phyloP scores from a whole-genome alignment of 345 rosid species.

The Salix purpurea region DNA sequence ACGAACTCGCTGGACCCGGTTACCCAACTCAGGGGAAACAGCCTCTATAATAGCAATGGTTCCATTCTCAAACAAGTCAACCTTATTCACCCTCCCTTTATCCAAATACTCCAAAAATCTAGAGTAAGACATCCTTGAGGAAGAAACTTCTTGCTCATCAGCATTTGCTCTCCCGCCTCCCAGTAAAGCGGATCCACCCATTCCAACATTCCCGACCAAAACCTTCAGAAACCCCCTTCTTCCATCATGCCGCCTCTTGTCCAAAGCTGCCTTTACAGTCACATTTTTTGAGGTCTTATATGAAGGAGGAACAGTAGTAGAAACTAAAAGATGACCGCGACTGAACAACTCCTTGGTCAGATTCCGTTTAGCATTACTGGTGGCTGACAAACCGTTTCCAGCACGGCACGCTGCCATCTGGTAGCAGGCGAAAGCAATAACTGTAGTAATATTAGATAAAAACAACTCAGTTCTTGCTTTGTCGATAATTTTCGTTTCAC shows the following conservation, averaged over 20 bases:
- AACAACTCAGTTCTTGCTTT: too few species aligned
- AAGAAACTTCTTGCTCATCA: conserved; percentile 88
- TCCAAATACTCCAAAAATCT: conserved; percentile 94
- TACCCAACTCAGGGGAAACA: conserved; percentile 91
- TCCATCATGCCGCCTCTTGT: conserved; percentile 41
- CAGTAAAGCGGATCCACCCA: conserved; percentile 53
- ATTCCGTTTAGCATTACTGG: conserved; percentile 31
- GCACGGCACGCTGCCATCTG: conserved; percentile 77
- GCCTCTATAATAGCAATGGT: conserved; percentile 98
- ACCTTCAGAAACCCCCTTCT: conserved; percentile 73
- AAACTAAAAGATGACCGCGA: conserved; percentile 35
- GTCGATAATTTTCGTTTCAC: too few species aligned
- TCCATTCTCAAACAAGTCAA: conserved; percentile 92
- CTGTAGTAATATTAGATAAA: too few species aligned
- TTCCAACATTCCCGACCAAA: conserved; percentile 61
- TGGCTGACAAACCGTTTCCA: conserved; percentile 52
- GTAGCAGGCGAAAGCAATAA: background rate
- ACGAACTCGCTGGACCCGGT: conserved; percentile 87
- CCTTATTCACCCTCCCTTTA: conserved; percentile 79
- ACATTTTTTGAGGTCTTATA: conserved; percentile 38
- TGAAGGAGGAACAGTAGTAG: conserved; percentile 27
- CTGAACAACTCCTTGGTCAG: conserved; percentile 34
- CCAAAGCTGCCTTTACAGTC: conserved; percentile 50
- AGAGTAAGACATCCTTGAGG: conserved; percentile 97
- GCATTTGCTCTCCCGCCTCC: conserved; percentile 73